Conservation (phyloP, 75 land plant species). For the Isoetes taiwanensis region DNA sequence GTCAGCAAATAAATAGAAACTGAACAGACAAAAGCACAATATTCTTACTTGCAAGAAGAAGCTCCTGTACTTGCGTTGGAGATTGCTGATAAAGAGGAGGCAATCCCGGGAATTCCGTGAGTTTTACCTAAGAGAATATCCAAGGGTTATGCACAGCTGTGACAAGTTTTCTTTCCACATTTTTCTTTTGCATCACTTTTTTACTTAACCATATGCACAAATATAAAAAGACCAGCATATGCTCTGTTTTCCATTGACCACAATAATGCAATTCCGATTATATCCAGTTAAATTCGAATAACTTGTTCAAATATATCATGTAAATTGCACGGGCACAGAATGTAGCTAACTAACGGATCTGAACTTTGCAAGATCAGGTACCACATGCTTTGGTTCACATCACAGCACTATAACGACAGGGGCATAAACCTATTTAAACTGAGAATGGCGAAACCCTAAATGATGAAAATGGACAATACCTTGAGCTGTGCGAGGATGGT, state of each 20-base stretch:
- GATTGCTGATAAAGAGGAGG: slow-evolving; percentile 51
- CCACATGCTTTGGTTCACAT: neutral
- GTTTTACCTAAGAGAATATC: slow-evolving; percentile 31
- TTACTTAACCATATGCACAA: neutral
- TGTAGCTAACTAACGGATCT: neutral
- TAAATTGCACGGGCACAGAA: neutral
- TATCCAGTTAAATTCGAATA: neutral
- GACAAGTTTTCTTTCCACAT: neutral
- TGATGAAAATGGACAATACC: slow-evolving; percentile 25
- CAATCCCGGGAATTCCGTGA: slow-evolving; percentile 53
- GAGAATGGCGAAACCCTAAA: neutral
- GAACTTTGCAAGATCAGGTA: neutral
- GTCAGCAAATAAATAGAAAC: neutral
- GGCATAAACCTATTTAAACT: neutral
- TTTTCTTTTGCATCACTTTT: neutral
- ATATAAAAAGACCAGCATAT: neutral
- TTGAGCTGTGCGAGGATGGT: slow-evolving; percentile 61
- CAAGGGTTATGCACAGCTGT: neutral
- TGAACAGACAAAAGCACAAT: neutral
- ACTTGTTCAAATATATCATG: neutral
- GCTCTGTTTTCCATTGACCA: neutral
- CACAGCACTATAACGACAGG: neutral
- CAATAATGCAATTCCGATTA: neutral
- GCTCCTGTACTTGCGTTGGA: slow-evolving; percentile 44
- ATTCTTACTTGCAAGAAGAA: slow-evolving; percentile 52